phyloP scores from a whole-genome alignment of 441 rosid species.

The Mallotus japonicus region DNA sequence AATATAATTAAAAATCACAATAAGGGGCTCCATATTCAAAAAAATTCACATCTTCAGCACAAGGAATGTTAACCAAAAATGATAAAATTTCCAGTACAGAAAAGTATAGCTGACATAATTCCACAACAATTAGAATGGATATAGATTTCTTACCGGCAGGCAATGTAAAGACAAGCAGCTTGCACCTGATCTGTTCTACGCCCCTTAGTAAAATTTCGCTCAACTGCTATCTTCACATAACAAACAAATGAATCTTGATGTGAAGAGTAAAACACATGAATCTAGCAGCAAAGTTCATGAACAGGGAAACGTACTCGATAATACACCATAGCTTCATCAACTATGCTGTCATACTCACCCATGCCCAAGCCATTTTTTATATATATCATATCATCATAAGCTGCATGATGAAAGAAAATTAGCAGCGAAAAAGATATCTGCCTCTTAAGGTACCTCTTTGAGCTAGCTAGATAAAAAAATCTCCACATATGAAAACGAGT shows the following conservation, averaged over 20 bases:
- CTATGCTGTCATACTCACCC: slow-evolving; percentile 56
- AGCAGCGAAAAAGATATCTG: background rate
- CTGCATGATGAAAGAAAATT: slow-evolving; percentile 39
- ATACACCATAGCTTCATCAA: slow-evolving; percentile 50
- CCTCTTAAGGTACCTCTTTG: background rate
- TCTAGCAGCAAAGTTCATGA: slow-evolving; percentile 13
- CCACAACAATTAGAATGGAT: slow-evolving; percentile 12
- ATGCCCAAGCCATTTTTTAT: slow-evolving; percentile 61
- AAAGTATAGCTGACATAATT: background rate
- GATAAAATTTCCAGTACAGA: background rate
- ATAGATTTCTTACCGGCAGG: slow-evolving; percentile 65
- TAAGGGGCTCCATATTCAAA: background rate
- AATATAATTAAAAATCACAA: background rate
- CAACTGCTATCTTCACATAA: slow-evolving; percentile 64
- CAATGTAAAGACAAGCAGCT: slow-evolving; percentile 86
- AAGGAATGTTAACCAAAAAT: background rate
- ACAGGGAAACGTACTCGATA: slow-evolving; percentile 55
- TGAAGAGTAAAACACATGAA: slow-evolving; percentile 4
- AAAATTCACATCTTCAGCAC: background rate
- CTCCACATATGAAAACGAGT: background rate
- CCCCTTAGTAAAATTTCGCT: slow-evolving; percentile 73
- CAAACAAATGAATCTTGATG: slow-evolving; percentile 15
- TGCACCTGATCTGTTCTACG: slow-evolving; percentile 86
- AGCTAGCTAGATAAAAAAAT: background rate
- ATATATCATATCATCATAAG: slow-evolving; percentile 51